Conservation (phyloP, 352 stramenopile genomes). For the Globisporangium spinosum region DNA sequence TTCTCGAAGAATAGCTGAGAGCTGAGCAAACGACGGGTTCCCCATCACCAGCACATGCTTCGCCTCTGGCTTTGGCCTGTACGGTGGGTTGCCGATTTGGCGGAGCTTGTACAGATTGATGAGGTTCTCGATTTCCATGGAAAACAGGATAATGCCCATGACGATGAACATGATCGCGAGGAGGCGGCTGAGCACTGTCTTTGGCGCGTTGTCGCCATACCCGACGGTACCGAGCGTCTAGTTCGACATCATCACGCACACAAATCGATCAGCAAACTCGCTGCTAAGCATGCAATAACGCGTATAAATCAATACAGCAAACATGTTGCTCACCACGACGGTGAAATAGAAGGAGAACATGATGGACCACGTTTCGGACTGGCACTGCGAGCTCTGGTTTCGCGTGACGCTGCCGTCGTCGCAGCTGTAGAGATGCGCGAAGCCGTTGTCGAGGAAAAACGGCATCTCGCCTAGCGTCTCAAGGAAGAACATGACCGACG, state of each 20-base stretch:
- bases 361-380: conserved; percentile 74
- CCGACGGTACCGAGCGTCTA: conserved; percentile 86
- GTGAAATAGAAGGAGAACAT: conserved; percentile 90
- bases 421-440: conserved; percentile 79
- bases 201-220: conserved; percentile 82
- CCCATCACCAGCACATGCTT: conserved; percentile 80
- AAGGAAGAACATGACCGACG: conserved; percentile 84
- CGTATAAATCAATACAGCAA: not conserved
- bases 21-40: conserved; percentile 81
- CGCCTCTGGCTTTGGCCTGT: conserved; percentile 56
- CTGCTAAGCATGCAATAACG: too few species aligned
- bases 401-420: conserved; percentile 55
- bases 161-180: conserved; percentile 89
- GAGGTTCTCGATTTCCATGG: conserved; percentile 87
- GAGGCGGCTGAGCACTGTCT: conserved; percentile 78
- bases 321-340: conserved; percentile 54
- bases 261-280: not conserved
- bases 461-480: conserved; percentile 84
- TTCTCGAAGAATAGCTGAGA: conserved; percentile 78
- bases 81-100: conserved; percentile 78
- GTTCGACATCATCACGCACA: not conserved
- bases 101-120: conserved; percentile 81
- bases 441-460: conserved; percentile 74
- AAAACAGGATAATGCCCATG: conserved; percentile 85
- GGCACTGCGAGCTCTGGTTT: conserved; percentile 39